phyloP scores from a whole-genome alignment of 2,329 filamentous ascomycete species.

The Colletotrichum spinosum region DNA sequence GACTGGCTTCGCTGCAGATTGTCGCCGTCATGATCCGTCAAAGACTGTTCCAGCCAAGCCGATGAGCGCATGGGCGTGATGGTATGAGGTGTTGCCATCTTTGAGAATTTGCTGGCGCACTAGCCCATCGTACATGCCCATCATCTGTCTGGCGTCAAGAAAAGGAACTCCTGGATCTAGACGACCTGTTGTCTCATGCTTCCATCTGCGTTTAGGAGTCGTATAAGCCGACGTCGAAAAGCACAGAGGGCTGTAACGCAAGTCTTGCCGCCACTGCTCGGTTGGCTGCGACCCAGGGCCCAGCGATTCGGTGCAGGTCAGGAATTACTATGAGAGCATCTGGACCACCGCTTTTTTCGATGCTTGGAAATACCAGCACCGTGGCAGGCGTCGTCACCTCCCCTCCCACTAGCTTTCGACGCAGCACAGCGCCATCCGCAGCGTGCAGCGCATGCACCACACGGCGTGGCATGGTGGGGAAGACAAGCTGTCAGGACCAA shows the following conservation, averaged over 20 bases:
- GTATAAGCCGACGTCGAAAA: conserved; percentile 1
- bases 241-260: conserved; percentile 15
- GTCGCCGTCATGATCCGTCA: conserved; percentile 12
- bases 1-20: not conserved
- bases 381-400: conserved; percentile 28
- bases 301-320: conserved; percentile 3
- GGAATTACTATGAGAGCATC: not conserved
- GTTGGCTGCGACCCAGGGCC: not conserved
- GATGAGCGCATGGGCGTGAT: conserved; percentile 12
- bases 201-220: conserved; percentile 13
- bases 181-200: conserved; percentile 8
- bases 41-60: conserved; percentile 12
- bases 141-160: not conserved
- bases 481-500: conserved; percentile 19
- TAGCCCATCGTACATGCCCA: conserved; percentile 4
- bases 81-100: not conserved
- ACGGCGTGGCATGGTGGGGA: conserved; percentile 12
- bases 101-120: not conserved
- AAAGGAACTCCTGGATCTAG: conserved; percentile 11
- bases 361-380: conserved; percentile 19
- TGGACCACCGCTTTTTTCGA: conserved; percentile 7
- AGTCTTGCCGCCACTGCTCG: conserved; percentile 8
- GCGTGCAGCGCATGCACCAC: no score
- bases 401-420: not conserved
- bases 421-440: no score